Evolutionary conservation across 805 yeast genomes (phyloP).

Genomic region (Lachancea kluyveri): DNA sequence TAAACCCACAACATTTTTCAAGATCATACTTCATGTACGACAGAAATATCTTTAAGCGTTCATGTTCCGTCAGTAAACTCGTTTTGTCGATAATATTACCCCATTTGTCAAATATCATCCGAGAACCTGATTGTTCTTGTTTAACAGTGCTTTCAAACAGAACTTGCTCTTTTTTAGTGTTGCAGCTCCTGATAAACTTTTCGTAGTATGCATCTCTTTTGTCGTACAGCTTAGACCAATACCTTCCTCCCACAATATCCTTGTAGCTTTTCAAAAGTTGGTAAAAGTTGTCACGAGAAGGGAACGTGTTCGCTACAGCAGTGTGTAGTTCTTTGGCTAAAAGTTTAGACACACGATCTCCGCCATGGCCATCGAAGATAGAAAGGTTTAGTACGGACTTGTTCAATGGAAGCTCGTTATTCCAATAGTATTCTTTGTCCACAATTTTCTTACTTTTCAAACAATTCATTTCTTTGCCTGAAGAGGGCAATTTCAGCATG

Average conservation of each 20-base stretch:
- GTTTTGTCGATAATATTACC: constrained; percentile 33
- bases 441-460: constrained; percentile 11
- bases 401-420: constrained; percentile 8
- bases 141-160: constrained; percentile 14
- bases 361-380: constrained; percentile 95
- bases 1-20: constrained; percentile 24
- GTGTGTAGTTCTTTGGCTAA: constrained; percentile 47
- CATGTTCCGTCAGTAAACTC: constrained; percentile 26
- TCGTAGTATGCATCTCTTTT: constrained; percentile 35
- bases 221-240: constrained; percentile 75
- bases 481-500: constrained; percentile 44
- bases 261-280: constrained; percentile 49
- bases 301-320: constrained; percentile 41
- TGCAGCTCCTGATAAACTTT: constrained; percentile 28
- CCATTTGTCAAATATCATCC: constrained; percentile 32
- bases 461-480: constrained; percentile 20
- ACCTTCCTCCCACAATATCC: constrained; percentile 61
- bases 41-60: constrained; percentile 25
- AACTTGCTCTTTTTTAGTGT: constrained; percentile 31
- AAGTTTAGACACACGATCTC: constrained; percentile 63
- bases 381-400: constrained; percentile 55
- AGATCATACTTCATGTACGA: constrained; percentile 28
- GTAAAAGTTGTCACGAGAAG: constrained; percentile 31
- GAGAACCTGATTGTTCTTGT: constrained; percentile 16
- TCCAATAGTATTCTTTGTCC: constrained; percentile 18